Percentiles rank a stretch among this genome's conserved stretches.
These are phyloP conservation scores for Mikania micrantha DNA, from an alignment of 129 eudicot species.

Conservation along the genomic window DNA sequence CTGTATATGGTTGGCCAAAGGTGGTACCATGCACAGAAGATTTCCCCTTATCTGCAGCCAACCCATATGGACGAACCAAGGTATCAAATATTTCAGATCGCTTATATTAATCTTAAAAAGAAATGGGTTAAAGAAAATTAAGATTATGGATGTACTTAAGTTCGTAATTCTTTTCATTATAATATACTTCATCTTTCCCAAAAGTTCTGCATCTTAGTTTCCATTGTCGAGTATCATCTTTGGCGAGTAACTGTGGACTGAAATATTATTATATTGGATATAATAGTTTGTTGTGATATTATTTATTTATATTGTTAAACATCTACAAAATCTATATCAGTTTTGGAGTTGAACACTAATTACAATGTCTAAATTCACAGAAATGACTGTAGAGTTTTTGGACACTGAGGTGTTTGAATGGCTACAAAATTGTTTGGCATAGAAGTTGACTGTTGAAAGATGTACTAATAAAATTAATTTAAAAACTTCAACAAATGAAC, in stretches of 20 bases:
- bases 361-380: background rate
- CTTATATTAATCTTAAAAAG: background rate
- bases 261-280: background rate
- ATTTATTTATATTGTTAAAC: background rate
- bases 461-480: background rate
- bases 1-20: constrained; percentile 89
- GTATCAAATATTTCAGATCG: constrained; percentile 22
- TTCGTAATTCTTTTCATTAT: background rate
- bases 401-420: background rate
- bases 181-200: background rate
- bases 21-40: constrained; percentile 89
- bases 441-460: background rate
- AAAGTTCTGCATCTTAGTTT: background rate
- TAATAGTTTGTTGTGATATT: background rate
- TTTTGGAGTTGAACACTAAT: background rate
- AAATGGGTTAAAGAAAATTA: background rate
- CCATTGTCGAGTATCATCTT: no score
- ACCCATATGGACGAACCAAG: constrained; percentile 88
- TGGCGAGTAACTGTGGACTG: no score
- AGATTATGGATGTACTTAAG: background rate
- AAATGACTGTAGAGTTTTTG: background rate
- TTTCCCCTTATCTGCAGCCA: constrained; percentile 67
- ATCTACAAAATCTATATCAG: background rate
- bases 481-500: background rate
- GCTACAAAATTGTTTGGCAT: background rate